Evolutionary conservation across 83 land plant species (phyloP), one percentile per base, ranked within the genome.

Genomic region (Larix sibirica): DNA sequence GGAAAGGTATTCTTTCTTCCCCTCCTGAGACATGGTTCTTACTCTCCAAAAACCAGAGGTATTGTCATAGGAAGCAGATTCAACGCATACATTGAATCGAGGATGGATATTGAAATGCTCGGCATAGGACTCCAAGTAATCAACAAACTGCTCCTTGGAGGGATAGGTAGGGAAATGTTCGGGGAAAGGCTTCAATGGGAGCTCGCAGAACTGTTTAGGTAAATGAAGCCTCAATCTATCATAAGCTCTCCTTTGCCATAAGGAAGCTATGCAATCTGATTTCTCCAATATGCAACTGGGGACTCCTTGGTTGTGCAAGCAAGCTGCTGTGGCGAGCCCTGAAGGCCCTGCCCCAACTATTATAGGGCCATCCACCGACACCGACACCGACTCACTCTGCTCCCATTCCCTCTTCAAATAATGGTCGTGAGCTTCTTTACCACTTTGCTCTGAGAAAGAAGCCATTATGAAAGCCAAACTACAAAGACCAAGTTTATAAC

Each of bases 151-250:
- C 64, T 89, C 58, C 31, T 70, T 89, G 68, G 81, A 82, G 2
- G 86, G 84, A 71, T 85, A 92, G 1, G 79, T 69, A 6, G 94
- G 94, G 83, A 80, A 90, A 21, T 76, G 56, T 0, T 38, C 50
- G 3, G 93, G 91, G 68, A 92, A 86, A 6, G 89, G 85, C 47
- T 64, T 68, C 23, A 67, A 23, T 16, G 89, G 92, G 0, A 90
- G 91, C 87, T 90, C 86, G 71, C 92, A 90, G 71, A 79, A 86
- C 56, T 89, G 71, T 44, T 89, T 90, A 33, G 92, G 83, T 4
- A 89, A 64, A 77, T 92, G 94, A 31, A 92, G 88, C 0, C 84
- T 64, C n/a, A 92, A 83, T 3, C 93, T 83, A 47, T 92, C 90
- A 60, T 90, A 92, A 5, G 94, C 85, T 10, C 67, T 88, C 26